Conservation (phyloP, 352 stramenopile species). For the Globisporangium camurandrum region DNA sequence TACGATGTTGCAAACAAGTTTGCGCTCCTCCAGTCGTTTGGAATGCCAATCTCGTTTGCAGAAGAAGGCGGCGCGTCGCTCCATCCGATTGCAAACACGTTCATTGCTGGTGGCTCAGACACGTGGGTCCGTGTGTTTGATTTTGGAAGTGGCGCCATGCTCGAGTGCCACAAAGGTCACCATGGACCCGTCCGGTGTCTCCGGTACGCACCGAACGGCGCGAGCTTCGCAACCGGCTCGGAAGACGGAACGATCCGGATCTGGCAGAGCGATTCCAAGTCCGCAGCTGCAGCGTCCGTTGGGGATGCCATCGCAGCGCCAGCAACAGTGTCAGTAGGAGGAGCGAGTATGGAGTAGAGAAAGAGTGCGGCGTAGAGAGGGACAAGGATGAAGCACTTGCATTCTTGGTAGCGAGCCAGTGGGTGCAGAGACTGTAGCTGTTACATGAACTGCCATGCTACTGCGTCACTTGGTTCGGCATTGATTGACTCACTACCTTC, state of each 20-base stretch:
- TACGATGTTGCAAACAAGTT: slow-evolving; percentile 79
- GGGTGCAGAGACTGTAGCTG: no score
- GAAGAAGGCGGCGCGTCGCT: slow-evolving; percentile 89
- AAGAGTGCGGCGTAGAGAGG: neutral
- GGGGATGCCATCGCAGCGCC: slow-evolving; percentile 21
- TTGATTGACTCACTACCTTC: no score
- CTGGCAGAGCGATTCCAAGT: slow-evolving; percentile 85
- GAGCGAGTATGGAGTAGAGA: slow-evolving; percentile 10
- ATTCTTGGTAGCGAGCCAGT: no score
- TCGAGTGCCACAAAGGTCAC: slow-evolving; percentile 97
- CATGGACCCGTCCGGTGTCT: slow-evolving; percentile 96
- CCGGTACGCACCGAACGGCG: slow-evolving; percentile 90
- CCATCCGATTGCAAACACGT: slow-evolving; percentile 74
- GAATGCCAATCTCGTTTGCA: slow-evolving; percentile 87
- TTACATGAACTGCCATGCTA: no score
- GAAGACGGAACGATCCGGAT: slow-evolving; percentile 98
- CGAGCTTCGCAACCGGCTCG: slow-evolving; percentile 93
- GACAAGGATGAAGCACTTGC: slow-evolving; percentile 3
- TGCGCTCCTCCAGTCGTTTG: slow-evolving; percentile 56
- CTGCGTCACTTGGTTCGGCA: no score
- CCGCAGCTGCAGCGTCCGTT: slow-evolving; percentile 52
- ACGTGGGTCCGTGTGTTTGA: slow-evolving; percentile 97
- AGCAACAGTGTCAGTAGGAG: no score
- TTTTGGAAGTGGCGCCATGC: slow-evolving; percentile 82
- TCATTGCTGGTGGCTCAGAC: slow-evolving; percentile 91